Base-by-base conservation (phyloP, 352 stramenopile genomes). In the Blastocystis sp. region DNA sequence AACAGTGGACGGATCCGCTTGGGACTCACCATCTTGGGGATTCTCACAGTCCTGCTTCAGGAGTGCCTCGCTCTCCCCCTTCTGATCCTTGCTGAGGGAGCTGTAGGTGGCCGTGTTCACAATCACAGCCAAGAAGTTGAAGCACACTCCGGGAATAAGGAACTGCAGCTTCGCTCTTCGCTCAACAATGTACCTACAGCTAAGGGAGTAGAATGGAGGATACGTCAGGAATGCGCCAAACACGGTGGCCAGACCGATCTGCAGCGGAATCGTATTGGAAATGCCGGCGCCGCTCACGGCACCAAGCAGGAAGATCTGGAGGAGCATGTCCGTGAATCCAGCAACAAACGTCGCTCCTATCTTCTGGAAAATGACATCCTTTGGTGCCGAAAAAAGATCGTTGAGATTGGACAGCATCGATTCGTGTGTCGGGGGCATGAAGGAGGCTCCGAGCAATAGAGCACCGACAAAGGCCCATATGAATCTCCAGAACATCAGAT, bases 311-410 rank as follows among this genome's bases (percentile, higher is more conserved):
- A 84, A 84, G 11, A 84, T 69, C 21, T 67, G 52, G 48, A 84
- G 69, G 10, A 84, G 41, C 74, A 84, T 84, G 21, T 84, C 74
- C 10, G 74, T 84, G 56, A 84, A 84, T 53, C 74, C 74, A 48
- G 52, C 74, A 70, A 67, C 53, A 70, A 84, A 84, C n/a, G 74
- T 84, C 38, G 56, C 53, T 40, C 74, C 74, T 59, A 84, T 67
- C 52, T 62, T 61, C 7, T n/a, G 17, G 2, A 84, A 19, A 23
- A 84, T 45, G 11, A 53, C 34, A 5, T 64, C 10, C 28, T 2
- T 28, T 9, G 74, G 56, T 17, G 74, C 52, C 53, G 5, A 28
- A n/a, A 84, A 67, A n/a, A 84, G 19, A 14, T 84, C 45, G 11
- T 64, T 66, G 7, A 84, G 34, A 28, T 84, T 84, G 23, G 43